Conservation (phyloP, 768 basidiomycete genomes). For the Exidia glandulosa region DNA sequence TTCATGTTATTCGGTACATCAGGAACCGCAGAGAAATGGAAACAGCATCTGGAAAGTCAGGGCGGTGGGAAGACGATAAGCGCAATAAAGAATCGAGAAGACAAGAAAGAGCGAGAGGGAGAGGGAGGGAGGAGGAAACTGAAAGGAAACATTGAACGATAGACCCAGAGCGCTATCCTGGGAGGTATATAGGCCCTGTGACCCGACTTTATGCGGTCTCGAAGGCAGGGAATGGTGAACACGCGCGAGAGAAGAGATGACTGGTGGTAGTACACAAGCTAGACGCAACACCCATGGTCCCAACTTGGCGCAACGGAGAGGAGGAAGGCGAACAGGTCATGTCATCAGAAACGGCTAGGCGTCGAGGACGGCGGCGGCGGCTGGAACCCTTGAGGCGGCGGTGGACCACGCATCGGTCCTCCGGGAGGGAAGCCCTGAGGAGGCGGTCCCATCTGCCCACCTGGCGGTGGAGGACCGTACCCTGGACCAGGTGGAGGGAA, state of each 20-base stretch:
- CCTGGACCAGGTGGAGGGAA: no score
- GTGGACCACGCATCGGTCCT: constrained; percentile 21
- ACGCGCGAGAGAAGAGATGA: neutral
- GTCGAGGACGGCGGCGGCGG: constrained; percentile 8
- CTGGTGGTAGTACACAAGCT: neutral
- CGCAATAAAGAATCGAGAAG: no score
- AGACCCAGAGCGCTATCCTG: no score
- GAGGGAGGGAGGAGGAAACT: no score
- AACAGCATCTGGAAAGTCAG: no score
- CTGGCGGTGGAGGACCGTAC: neutral
- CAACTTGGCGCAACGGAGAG: neutral
- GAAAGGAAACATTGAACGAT: no score
- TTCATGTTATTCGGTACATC: no score
- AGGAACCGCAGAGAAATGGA: no score
- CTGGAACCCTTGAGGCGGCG: constrained; percentile 17
- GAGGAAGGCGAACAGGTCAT: neutral
- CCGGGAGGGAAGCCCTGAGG: constrained; percentile 23
- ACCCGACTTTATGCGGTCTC: neutral
- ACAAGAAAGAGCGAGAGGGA: no score
- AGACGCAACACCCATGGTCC: neutral
- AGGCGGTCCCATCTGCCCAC: no score
- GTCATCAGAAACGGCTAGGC: constrained; percentile 13
- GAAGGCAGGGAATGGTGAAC: neutral
- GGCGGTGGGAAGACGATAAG: no score
- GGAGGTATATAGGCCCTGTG: no score